These are phyloP conservation scores for Carex littledalei DNA, from an alignment of 176 grass and related monocot species.

Conservation along the genomic window DNA sequence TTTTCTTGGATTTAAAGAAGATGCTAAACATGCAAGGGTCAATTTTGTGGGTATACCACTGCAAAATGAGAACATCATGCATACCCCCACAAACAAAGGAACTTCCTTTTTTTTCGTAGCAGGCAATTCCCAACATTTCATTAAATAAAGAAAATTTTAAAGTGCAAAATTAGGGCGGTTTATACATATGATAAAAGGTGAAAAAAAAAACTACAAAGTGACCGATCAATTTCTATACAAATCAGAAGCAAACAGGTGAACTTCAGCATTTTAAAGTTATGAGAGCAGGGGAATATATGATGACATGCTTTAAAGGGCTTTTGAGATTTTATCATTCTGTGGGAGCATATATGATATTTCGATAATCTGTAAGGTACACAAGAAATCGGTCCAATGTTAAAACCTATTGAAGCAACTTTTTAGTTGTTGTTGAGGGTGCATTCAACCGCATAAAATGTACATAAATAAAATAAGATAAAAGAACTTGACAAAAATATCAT, in stretches of 20 bases:
- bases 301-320: not conserved
- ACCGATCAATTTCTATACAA: not conserved
- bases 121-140: no score
- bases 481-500: slow-evolving; percentile 3
- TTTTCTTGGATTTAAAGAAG: not conserved
- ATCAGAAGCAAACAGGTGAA: not conserved
- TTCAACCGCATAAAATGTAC: slow-evolving; percentile 42
- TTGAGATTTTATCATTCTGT: not conserved
- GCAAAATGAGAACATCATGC: not conserved
- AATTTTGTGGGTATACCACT: not conserved
- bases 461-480: slow-evolving; percentile 29
- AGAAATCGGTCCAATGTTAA: not conserved
- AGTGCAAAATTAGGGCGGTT: no score
- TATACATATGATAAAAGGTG: no score
- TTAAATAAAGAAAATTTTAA: no score
- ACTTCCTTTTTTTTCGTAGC: not conserved
- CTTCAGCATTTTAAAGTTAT: not conserved
- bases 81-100: not conserved
- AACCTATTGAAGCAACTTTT: not conserved
- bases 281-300: not conserved
- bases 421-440: slow-evolving; percentile 32
- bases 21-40: not conserved
- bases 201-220: no score
- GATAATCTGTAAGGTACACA: not conserved
- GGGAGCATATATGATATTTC: not conserved